Conservation (phyloP, 75 land plant species). For the Chamaecyparis obtusa region DNA sequence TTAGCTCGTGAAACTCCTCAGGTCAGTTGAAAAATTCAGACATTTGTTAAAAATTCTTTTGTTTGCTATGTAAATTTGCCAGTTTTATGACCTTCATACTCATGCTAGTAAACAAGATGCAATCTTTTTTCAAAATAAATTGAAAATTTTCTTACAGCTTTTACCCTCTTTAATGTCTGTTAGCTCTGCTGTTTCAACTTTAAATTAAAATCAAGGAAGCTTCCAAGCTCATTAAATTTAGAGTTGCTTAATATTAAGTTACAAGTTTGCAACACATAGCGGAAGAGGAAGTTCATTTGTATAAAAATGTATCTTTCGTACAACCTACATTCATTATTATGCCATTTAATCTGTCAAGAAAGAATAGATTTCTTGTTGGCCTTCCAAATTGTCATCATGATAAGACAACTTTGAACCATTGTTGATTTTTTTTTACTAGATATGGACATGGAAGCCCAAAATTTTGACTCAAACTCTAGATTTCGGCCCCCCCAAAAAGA, state of each 20-base stretch:
- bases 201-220: not conserved
- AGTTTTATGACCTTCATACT: not conserved
- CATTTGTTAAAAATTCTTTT: not conserved
- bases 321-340: not conserved
- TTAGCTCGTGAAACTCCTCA: conserved; percentile 68
- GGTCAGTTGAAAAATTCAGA: conserved; percentile 32
- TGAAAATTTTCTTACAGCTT: no score
- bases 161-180: not conserved
- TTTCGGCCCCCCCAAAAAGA: no score
- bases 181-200: not conserved
- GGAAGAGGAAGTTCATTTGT: not conserved
- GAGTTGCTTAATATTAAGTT: not conserved
- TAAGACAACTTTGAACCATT: not conserved
- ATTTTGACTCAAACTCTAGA: no score
- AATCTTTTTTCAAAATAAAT: not conserved
- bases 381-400: not conserved
- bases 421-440: no score
- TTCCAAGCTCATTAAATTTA: not conserved
- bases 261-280: not conserved
- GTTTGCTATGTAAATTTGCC: not conserved
- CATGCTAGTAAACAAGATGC: not conserved
- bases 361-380: not conserved
- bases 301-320: not conserved
- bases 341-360: not conserved
- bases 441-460: no score